phyloP scores from a whole-genome alignment of 2,329 filamentous ascomycete genomes.

The Trichophaea hybrida region DNA sequence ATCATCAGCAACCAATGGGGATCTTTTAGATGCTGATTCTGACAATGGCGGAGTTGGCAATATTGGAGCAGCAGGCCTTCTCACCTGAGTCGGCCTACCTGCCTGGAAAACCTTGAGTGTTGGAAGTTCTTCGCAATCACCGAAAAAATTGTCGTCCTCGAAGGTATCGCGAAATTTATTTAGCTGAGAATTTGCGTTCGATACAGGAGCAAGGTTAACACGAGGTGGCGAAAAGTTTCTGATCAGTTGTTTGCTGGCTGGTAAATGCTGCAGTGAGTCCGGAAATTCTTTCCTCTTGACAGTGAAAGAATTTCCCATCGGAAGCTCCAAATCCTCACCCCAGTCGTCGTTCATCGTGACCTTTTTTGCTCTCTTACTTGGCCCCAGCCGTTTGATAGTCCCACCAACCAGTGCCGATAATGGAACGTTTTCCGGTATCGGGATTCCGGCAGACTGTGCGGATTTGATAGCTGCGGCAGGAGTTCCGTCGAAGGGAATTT shows the following conservation, averaged over 20 bases:
- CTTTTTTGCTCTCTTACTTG: conserved; percentile 55
- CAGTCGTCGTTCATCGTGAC: conserved; percentile 56
- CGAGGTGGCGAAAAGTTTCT: conserved; percentile 10
- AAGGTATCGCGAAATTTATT: conserved; percentile 21
- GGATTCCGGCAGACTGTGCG: conserved; percentile 78
- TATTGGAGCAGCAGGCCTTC: conserved; percentile 14
- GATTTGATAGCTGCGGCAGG: conserved; percentile 75
- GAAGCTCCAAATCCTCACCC: conserved; percentile 51
- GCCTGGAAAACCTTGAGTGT: conserved; percentile 18
- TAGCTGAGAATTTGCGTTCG: conserved; percentile 16
- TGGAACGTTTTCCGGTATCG: conserved; percentile 72
- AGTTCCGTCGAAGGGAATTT: conserved; percentile 71
- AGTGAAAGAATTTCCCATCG: conserved; percentile 31
- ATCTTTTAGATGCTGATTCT: conserved; percentile 19
- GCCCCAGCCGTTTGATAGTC: conserved; percentile 79
- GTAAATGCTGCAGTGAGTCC: conserved; percentile 22
- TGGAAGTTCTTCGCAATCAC: conserved; percentile 24
- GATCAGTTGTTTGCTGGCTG: conserved; percentile 9
- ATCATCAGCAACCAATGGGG: conserved; percentile 36
- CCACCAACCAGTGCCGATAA: conserved; percentile 81
- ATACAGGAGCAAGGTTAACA: conserved; percentile 17
- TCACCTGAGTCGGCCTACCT: conserved; percentile 8
- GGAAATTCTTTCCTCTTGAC: conserved; percentile 39
- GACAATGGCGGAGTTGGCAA: conserved; percentile 18
- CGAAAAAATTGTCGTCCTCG: conserved; percentile 23